Evolutionary conservation across 805 yeast genomes (phyloP).

Genomic region (Nakazawaea laoshanensis): DNA sequence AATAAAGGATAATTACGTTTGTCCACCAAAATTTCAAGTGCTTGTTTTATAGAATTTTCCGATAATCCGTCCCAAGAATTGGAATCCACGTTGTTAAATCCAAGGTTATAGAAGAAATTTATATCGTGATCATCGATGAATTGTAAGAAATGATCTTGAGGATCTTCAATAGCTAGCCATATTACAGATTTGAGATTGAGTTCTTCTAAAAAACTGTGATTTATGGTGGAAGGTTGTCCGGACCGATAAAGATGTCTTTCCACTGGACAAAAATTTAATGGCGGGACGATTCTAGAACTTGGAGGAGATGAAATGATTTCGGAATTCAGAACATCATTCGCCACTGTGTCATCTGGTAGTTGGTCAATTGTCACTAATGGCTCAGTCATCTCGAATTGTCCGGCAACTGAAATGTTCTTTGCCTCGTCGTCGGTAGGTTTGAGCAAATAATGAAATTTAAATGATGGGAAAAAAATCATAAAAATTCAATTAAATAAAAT

Average conservation of each 20-base stretch:
- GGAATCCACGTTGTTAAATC: constrained; percentile 36
- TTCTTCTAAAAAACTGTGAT: constrained; percentile 75
- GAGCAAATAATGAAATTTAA: too few relatives aligned
- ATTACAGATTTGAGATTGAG: constrained; percentile 71
- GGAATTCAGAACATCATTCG: constrained; percentile 15
- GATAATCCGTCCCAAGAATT: constrained; percentile 97
- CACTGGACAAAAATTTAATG: constrained; percentile 91
- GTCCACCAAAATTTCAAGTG: constrained; percentile 67
- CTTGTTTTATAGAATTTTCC: constrained; percentile 71
- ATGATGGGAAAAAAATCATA: too few relatives aligned
- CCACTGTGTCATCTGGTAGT: constrained; percentile 15
- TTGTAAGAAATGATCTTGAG: constrained; percentile 77
- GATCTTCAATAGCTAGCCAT: constrained; percentile 96
- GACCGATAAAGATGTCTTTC: constrained; percentile 80
- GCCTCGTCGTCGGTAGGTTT: too few relatives aligned
- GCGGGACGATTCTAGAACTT: constrained; percentile 72
- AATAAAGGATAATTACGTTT: constrained; percentile 73
- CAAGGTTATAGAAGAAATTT: constrained; percentile 72
- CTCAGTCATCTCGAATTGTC: too few relatives aligned
- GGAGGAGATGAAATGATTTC: constrained; percentile 44
- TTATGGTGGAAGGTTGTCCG: constrained; percentile 93
- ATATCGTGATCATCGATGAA: constrained; percentile 71
- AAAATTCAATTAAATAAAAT: background rate
- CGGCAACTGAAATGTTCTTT: too few relatives aligned
- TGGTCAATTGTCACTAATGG: constrained; percentile 8